These are phyloP conservation scores for Amoebophrya sp. DNA, from an alignment of 169 alveolate species.

Conservation along the genomic window DNA sequence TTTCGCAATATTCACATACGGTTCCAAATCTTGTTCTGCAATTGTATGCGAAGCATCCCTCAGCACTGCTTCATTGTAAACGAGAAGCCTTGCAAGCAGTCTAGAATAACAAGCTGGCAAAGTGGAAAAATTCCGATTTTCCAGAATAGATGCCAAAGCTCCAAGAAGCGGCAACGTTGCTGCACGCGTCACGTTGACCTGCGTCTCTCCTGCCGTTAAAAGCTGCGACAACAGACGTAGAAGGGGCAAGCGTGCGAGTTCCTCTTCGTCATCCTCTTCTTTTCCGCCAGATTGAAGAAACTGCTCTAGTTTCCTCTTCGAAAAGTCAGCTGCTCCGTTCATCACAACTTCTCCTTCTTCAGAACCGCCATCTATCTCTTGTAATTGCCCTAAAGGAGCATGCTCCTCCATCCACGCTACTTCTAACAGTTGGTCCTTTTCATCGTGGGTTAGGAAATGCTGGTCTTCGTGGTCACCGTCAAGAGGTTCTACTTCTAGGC, in stretches of 20 bases:
- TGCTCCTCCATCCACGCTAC: neutral
- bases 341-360: neutral
- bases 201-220: neutral
- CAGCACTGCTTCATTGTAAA: constrained; percentile 8
- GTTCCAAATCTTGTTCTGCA: neutral
- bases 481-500: too few species aligned
- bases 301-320: too few species aligned
- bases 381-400: neutral
- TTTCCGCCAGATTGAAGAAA: too few species aligned
- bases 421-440: too few species aligned
- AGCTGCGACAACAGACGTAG: neutral
- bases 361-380: neutral
- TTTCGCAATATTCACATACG: neutral
- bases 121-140: neutral
- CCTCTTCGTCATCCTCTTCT: neutral
- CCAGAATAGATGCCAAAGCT: neutral
- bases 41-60: neutral
- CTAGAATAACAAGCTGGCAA: too few species aligned
- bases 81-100: neutral
- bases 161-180: constrained; percentile 13
- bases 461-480: too few species aligned
- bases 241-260: neutral
- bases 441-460: too few species aligned
- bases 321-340: too few species aligned
- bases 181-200: constrained; percentile 15